Conservation (phyloP, 176 grass and related monocot genomes). For the Ensete glaucum region DNA sequence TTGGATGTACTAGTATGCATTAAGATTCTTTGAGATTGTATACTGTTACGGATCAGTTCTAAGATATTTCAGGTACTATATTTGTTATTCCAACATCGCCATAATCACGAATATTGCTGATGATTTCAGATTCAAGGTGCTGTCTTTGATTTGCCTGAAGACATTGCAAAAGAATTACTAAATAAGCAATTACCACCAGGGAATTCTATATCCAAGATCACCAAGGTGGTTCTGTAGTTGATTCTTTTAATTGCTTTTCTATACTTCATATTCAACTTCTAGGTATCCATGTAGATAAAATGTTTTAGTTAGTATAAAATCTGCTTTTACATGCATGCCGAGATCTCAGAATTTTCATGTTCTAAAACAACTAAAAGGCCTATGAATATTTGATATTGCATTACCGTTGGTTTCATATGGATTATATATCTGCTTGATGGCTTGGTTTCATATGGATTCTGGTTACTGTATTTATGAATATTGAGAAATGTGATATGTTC, state of each 20-base stretch:
- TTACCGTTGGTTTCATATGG: neutral
- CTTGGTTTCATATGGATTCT: too few relatives aligned
- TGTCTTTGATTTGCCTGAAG: constrained; percentile 96
- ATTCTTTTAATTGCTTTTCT: neutral
- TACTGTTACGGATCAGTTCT: neutral
- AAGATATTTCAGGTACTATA: neutral
- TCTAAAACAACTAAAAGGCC: neutral
- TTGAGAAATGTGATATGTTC: too few relatives aligned
- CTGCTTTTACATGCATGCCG: neutral
- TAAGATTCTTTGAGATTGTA: neutral
- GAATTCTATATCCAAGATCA: constrained; percentile 74
- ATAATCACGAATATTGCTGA: constrained; percentile 14
- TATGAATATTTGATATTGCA: neutral
- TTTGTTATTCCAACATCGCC: neutral
- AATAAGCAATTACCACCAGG: constrained; percentile 62
- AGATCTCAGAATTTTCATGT: neutral
- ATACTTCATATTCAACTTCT: neutral
- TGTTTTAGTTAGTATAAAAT: neutral
- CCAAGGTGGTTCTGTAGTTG: constrained; percentile 53
- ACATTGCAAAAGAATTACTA: constrained; percentile 69
- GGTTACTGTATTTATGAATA: too few relatives aligned
- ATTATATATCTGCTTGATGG: too few relatives aligned
- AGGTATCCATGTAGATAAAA: neutral
- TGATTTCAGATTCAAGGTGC: constrained; percentile 81
- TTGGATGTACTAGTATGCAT: neutral